Percentiles rank a stretch among this genome's conserved stretches.
Evolutionary conservation across 2,329 filamentous ascomycete genomes (phyloP).

Genomic region (Claviceps lovelessii): DNA sequence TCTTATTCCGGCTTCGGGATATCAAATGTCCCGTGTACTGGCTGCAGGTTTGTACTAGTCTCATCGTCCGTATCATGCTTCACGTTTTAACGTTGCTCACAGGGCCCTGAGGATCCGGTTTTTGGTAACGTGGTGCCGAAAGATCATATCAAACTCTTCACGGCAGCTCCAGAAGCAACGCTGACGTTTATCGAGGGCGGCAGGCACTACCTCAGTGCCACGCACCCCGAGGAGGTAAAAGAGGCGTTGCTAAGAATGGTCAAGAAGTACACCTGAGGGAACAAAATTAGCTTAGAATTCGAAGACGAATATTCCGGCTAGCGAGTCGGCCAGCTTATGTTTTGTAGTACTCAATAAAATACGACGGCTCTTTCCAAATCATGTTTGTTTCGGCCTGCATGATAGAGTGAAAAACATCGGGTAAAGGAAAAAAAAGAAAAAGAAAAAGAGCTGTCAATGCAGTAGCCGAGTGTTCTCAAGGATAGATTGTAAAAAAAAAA

Average conservation of each 20-base stretch:
- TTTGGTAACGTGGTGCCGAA: slow-evolving; percentile 25
- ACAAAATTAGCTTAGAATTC: background rate
- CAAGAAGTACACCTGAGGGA: slow-evolving; percentile 15
- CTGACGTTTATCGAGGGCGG: slow-evolving; percentile 29
- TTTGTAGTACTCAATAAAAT: background rate
- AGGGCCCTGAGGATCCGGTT: slow-evolving; percentile 32
- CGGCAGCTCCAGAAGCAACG: slow-evolving; percentile 27
- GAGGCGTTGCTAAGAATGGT: slow-evolving; percentile 30
- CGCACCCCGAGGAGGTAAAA: slow-evolving; percentile 31
- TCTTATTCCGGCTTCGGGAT: slow-evolving; percentile 30
- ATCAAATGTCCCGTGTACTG: slow-evolving; percentile 37
- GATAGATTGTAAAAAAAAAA: too few relatives aligned
- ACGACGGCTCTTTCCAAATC: background rate
- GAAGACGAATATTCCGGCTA: background rate
- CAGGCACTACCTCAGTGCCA: slow-evolving; percentile 35
- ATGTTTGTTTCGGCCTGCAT: background rate
- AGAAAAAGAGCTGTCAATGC: too few relatives aligned
- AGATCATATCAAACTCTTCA: slow-evolving; percentile 39
- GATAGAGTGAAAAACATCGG: too few relatives aligned
- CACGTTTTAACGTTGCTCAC: background rate
- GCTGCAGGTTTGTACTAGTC: slow-evolving; percentile 28
- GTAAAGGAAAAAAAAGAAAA: too few relatives aligned
- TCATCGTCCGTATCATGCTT: background rate
- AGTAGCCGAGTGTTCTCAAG: too few relatives aligned
- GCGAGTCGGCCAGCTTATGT: background rate